Conservation (phyloP, 2,329 filamentous ascomycete species). For the Aciculosporium take region DNA sequence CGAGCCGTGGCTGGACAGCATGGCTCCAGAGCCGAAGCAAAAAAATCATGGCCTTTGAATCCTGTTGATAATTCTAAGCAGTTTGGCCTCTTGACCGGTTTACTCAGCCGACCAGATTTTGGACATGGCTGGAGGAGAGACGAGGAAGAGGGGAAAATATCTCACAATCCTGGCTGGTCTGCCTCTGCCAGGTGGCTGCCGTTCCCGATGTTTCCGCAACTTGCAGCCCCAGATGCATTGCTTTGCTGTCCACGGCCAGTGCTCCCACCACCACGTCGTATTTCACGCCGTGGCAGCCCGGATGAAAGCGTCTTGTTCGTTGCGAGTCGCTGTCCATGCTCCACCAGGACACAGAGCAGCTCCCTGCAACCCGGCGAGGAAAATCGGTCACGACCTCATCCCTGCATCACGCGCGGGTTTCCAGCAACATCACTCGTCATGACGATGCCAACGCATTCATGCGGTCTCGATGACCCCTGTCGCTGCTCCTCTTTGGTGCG, state of each 20-base stretch:
- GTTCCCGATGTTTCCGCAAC: background rate
- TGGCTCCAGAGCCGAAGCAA: background rate
- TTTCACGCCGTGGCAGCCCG: no score
- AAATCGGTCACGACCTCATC: conserved; percentile 20
- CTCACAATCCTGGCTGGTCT: background rate
- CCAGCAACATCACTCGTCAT: conserved; percentile 21
- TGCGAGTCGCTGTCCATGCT: conserved; percentile 12
- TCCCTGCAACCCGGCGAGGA: conserved; percentile 23
- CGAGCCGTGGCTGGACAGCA: background rate
- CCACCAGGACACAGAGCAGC: conserved; percentile 23
- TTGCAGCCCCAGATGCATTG: conserved; percentile 19
- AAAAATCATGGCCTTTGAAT: background rate
- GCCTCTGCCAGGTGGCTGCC: background rate
- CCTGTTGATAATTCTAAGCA: background rate
- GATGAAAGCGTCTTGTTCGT: conserved; percentile 6
- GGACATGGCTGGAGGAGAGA: background rate
- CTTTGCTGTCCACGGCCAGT: conserved; percentile 32
- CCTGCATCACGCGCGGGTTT: conserved; percentile 22
- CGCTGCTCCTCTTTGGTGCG: conserved; percentile 7
- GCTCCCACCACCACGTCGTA: no score
- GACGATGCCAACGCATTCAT: conserved; percentile 32
- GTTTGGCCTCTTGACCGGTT: no score
- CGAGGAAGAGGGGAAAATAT: background rate
- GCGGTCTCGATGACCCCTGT: conserved; percentile 16
- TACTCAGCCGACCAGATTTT: background rate